Conservation (phyloP, 371 early-diverging fungal genomes). For the Mortierella sp. region DNA sequence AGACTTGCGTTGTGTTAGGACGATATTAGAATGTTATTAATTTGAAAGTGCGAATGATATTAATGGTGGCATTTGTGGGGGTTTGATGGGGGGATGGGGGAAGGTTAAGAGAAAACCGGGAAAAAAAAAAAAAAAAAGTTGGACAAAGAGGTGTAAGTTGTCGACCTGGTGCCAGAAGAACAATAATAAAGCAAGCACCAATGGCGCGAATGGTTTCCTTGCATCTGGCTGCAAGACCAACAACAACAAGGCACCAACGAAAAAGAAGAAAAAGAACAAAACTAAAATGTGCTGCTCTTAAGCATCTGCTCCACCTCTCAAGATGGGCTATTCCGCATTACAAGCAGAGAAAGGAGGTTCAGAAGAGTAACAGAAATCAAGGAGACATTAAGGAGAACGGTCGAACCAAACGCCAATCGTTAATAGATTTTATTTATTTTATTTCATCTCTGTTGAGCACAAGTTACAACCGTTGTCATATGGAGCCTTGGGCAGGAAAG, state of each 20-base stretch:
- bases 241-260: neutral
- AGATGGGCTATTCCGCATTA: conserved; percentile 3
- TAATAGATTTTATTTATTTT: neutral
- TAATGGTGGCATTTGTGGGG: neutral
- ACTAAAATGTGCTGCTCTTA: neutral
- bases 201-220: neutral
- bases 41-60: conserved; percentile 1
- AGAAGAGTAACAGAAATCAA: conserved; percentile 52
- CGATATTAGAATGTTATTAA: neutral
- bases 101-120: too few relatives aligned
- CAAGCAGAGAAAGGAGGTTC: conserved; percentile 18
- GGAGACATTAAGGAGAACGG: conserved; percentile 17
- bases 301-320: neutral
- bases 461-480: neutral
- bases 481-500: neutral
- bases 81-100: neutral
- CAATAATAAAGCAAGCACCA: neutral
- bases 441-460: neutral
- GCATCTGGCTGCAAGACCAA: neutral
- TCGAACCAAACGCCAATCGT: neutral
- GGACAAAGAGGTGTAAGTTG: neutral
- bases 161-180: neutral
- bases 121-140: too few relatives aligned
- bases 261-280: neutral
- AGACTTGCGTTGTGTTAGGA: neutral